phyloP scores from a whole-genome alignment of 2,329 filamentous ascomycete species.

The Fusarium sp. region DNA sequence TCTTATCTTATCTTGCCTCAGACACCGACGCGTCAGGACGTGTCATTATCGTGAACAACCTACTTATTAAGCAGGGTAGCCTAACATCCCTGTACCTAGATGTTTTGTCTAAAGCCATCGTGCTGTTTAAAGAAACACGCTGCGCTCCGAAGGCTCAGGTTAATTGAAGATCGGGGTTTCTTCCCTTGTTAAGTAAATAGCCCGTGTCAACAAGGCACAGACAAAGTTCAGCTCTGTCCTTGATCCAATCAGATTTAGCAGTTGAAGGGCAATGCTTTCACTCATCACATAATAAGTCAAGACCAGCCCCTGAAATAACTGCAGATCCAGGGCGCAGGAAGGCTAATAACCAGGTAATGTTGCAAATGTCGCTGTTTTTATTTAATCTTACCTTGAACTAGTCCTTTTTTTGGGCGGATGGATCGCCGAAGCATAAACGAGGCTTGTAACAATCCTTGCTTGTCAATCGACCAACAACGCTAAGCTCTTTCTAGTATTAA shows the following conservation, averaged over 20 bases:
- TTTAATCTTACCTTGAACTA: background rate
- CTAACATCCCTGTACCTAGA: background rate
- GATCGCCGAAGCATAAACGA: background rate
- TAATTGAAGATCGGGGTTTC: no score
- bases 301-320: background rate
- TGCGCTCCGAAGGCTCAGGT: background rate
- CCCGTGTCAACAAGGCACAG: background rate
- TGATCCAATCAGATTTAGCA: background rate
- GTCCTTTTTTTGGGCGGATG: background rate
- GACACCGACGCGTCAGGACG: no score
- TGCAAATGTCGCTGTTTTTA: background rate
- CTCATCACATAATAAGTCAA: background rate
- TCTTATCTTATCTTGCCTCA: no score
- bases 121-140: background rate
- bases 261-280: background rate
- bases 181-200: background rate
- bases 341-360: background rate
- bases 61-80: background rate
- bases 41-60: no score
- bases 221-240: background rate
- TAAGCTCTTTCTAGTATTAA: slow-evolving; percentile 1
- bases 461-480: background rate
- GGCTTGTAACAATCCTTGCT: background rate
- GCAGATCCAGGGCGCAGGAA: background rate
- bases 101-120: background rate